Evolutionary conservation across 2,329 filamentous ascomycete species (phyloP).

Genomic region (Penicillium concentricum): DNA sequence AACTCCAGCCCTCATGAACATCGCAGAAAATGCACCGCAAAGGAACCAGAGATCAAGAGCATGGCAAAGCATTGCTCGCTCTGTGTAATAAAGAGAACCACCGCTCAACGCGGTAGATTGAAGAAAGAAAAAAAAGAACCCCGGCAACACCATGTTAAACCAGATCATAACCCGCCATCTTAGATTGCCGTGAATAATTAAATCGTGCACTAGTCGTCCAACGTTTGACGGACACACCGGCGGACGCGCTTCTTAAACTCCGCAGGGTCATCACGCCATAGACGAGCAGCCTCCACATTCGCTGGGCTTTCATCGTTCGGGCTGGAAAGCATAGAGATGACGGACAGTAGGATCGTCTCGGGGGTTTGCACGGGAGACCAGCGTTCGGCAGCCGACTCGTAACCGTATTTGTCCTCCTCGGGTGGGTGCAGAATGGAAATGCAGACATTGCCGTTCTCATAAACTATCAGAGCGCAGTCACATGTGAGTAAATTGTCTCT

Average conservation of each 20-base stretch:
- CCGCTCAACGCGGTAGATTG: background rate
- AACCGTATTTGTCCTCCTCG: constrained; percentile 90
- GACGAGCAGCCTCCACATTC: constrained; percentile 86
- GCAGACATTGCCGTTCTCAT: constrained; percentile 82
- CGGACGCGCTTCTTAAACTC: constrained; percentile 79
- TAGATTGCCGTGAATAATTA: background rate
- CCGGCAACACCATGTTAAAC: constrained; percentile 16
- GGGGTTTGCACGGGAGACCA: constrained; percentile 95
- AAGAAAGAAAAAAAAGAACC: background rate
- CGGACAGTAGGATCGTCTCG: constrained; percentile 87
- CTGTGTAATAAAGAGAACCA: constrained; percentile 9
- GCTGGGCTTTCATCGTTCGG: constrained; percentile 96
- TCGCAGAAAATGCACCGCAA: constrained; percentile 7
- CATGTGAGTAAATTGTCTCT: background rate
- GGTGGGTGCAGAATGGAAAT: constrained; percentile 96
- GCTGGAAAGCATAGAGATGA: constrained; percentile 86
- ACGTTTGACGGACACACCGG: constrained; percentile 75
- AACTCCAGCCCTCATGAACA: constrained; percentile 12
- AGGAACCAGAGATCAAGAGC: constrained; percentile 1
- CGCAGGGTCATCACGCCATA: constrained; percentile 76
- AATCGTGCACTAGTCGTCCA: constrained; percentile 57
- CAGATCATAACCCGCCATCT: constrained; percentile 9
- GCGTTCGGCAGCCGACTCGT: constrained; percentile 84
- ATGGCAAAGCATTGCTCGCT: constrained; percentile 10
- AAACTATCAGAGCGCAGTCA: constrained; percentile 55